A percentile compares a stretch with the other conserved stretches of the same genome.
These are phyloP conservation scores for Colletotrichum costaricense DNA, from an alignment of 2,329 filamentous ascomycete species.

Conservation along the genomic window DNA sequence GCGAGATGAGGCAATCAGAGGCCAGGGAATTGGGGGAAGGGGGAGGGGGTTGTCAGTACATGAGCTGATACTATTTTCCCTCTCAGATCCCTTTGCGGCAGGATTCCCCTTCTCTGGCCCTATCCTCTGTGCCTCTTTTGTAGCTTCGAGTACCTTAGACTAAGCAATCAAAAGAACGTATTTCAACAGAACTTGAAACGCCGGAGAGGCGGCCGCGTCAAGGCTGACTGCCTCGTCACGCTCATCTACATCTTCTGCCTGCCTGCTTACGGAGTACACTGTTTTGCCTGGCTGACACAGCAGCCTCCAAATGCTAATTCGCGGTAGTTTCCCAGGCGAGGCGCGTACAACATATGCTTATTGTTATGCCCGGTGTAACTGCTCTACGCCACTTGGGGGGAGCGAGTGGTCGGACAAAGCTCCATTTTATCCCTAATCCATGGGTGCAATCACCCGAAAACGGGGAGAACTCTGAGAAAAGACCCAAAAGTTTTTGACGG, in stretches of 20 bases:
- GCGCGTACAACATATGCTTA: neutral
- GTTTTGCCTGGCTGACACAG: too few relatives aligned
- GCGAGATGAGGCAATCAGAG: slow-evolving; percentile 22
- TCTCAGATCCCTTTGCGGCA: neutral
- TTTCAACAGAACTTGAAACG: neutral
- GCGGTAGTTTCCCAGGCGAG: neutral
- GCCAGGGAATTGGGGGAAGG: slow-evolving; percentile 6
- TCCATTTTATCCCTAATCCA: neutral
- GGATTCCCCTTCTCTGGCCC: neutral
- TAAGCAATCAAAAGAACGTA: neutral
- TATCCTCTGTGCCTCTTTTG: neutral
- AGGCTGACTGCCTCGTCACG: neutral
- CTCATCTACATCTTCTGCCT: neutral
- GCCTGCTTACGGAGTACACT: too few relatives aligned
- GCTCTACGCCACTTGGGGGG: neutral
- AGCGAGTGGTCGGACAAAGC: neutral
- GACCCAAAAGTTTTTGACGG: neutral
- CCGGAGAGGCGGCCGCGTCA: neutral
- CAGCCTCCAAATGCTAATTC: neutral
- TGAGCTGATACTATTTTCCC: neutral
- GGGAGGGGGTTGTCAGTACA: slow-evolving; percentile 14
- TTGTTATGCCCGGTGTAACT: neutral
- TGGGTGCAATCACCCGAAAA: slow-evolving; percentile 1
- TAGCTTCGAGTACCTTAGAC: neutral
- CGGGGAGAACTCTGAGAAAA: neutral